Evolutionary conservation across 1,284 basidiomycete species (phyloP).

Genomic region (Kwoniella shivajii): DNA sequence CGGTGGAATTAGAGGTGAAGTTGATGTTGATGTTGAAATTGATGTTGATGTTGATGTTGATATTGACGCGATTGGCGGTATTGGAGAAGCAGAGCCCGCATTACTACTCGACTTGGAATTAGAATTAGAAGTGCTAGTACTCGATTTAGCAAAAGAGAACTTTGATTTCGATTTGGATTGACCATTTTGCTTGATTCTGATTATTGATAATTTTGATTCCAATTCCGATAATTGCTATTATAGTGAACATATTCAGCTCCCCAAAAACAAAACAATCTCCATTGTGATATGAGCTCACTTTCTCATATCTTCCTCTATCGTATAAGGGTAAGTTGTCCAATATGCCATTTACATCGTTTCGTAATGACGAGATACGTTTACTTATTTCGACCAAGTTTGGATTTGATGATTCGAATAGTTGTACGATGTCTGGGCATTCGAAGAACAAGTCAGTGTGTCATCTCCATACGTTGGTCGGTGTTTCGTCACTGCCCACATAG

Average conservation of each 20-base stretch:
- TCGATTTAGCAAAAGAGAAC: slow-evolving; percentile 67
- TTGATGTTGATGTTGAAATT: slow-evolving; percentile 11
- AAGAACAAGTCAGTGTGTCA: background rate
- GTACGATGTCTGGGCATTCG: background rate
- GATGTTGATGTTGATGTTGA: slow-evolving; percentile 1
- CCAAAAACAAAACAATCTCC: background rate
- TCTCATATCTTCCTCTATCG: slow-evolving; percentile 17
- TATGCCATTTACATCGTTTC: slow-evolving; percentile 5
- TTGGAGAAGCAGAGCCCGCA: background rate
- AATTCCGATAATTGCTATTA: slow-evolving; percentile 64
- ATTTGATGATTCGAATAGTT: background rate
- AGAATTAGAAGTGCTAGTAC: background rate
- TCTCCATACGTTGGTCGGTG: background rate
- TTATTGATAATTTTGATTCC: slow-evolving; percentile 60
- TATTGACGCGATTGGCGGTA: background rate
- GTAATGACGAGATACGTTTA: slow-evolving; percentile 3
- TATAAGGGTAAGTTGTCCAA: slow-evolving; percentile 12
- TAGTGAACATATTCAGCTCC: slow-evolving; percentile 19
- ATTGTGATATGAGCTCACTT: slow-evolving; percentile 1
- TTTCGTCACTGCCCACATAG: background rate
- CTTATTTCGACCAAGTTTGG: slow-evolving; percentile 13
- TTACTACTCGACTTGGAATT: no score
- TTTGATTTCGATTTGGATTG: slow-evolving; percentile 62
- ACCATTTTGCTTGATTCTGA: slow-evolving; percentile 57
- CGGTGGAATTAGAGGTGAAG: slow-evolving; percentile 31